A percentile compares a stretch with the other conserved stretches of the same genome.
Conservation (phyloP, 1,284 basidiomycete species). For the Cutaneotrichosporon cavernicola region DNA sequence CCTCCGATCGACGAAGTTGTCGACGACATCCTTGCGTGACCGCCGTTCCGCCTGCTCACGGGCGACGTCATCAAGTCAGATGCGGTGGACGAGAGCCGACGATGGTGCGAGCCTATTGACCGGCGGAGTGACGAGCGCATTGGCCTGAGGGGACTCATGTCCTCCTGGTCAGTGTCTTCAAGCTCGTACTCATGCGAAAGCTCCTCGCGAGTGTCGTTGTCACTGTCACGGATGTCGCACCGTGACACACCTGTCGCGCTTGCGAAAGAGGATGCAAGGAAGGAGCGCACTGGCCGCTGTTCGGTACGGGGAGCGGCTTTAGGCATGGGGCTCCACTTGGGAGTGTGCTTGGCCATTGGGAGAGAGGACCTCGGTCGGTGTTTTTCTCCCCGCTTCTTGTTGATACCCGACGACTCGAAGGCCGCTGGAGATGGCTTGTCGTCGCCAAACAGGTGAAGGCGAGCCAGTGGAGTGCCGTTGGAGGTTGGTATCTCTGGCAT, state of each 20-base stretch:
- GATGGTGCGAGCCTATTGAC: constrained; percentile 12
- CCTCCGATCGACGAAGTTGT: constrained; percentile 30
- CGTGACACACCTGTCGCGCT: background rate
- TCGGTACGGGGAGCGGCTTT: background rate
- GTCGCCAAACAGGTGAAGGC: constrained; percentile 42
- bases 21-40: constrained; percentile 22
- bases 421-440: constrained; percentile 50
- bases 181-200: constrained; percentile 3
- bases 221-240: background rate
- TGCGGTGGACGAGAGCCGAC: constrained; percentile 23
- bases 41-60: constrained; percentile 5
- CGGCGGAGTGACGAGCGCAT: constrained; percentile 16
- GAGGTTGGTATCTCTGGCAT: background rate
- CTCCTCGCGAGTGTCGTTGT: constrained; percentile 7
- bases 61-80: constrained; percentile 23
- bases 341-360: background rate
- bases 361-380: background rate
- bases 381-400: constrained; percentile 46
- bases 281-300: background rate
- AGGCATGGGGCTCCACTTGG: background rate
- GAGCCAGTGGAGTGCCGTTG: constrained; percentile 33
- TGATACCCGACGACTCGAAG: constrained; percentile 49
- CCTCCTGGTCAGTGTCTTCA: constrained; percentile 22
- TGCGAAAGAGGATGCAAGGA: background rate
- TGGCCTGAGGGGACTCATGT: constrained; percentile 21